phyloP scores from a whole-genome alignment of 129 eudicot species.

The Artemisia annua region DNA sequence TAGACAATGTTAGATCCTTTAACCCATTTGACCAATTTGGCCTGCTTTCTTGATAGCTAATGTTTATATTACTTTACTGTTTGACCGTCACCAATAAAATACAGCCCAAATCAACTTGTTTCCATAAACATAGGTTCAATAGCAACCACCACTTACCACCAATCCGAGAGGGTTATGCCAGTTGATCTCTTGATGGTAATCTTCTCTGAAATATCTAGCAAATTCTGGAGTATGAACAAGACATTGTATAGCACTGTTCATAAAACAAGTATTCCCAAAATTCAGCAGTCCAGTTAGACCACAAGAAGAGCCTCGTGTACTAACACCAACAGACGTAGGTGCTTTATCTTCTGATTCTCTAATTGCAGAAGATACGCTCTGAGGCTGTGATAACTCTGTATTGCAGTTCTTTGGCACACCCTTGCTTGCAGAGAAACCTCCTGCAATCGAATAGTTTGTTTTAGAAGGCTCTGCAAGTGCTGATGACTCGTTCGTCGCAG shows the following conservation, averaged over 20 bases:
- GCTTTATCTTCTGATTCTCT: conserved; percentile 54
- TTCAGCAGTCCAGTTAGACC: conserved; percentile 91
- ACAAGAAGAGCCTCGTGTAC: conserved; percentile 84
- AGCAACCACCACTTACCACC: conserved; percentile 68
- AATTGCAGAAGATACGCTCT: conserved; percentile 42
- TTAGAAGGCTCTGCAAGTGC: conserved; percentile 59
- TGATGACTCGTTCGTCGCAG: conserved; percentile 48
- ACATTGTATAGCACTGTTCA: conserved; percentile 98
- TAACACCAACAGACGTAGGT: conserved; percentile 62
- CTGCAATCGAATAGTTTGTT: conserved; percentile 52
- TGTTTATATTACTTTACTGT: background rate
- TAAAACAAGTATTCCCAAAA: conserved; percentile 96
- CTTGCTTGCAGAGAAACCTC: conserved; percentile 67
- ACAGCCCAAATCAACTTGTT: background rate
- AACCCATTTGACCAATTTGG: background rate
- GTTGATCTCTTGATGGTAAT: conserved; percentile 86
- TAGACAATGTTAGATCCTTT: background rate
- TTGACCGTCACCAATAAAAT: background rate
- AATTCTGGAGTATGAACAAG: conserved; percentile 97
- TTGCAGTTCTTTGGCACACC: conserved; percentile 49
- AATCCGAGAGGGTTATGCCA: conserved; percentile 96
- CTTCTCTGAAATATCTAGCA: conserved; percentile 83
- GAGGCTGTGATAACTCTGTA: conserved; percentile 56
- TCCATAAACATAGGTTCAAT: background rate
- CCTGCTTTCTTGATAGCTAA: background rate